Evolutionary conservation across 768 basidiomycete genomes (phyloP), one percentile per base, ranked within the genome.

Genomic region (Candolleomyces aberdarensis): DNA sequence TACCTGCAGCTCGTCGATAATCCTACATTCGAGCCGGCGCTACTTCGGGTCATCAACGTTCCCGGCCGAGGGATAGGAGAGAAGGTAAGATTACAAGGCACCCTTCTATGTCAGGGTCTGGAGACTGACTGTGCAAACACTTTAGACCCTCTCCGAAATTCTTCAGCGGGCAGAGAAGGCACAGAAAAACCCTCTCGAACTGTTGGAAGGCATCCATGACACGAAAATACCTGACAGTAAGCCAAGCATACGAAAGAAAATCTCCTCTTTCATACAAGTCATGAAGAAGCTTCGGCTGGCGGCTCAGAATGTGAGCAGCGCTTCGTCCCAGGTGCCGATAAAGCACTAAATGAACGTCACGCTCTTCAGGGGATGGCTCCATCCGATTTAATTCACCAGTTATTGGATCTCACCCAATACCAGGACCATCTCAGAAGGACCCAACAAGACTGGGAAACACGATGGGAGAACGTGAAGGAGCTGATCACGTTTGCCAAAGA

Each of bases 401-500:
- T 92, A 0, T 64, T 90, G 3, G 78, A 84, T 5, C 68, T 84
- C 54, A 81, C 87, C 31, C 76, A 80, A 7, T 95, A 93, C 69
- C 78, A 87, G 66, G 82, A 81, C 11, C 81, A 93, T 67, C 75
- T 95, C 44, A 83, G 81, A 69, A 85, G 84, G 66, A 86, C 85
- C 0, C 84, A 91, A 54, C 78, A 79, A n/a, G 92, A 94, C 61
- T 87, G 81, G 77, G 86, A 89, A 44, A 83, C 81, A 43, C 77
- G 91, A 43, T 89, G 89, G 91, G 90, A 94, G 72, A 96, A 96
- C 70, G 85, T 95, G 1, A 80, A 89, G 65, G 93, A 95, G 73
- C 76, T 96, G 64, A 86, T 92, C 59, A 87, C 80, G n/a, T 91
- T 90, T 64, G 88, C 89, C 8, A 85, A 77, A 58, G 86, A 90